Conservation (phyloP, 805 yeast species). For the Torulaspora franciscae region DNA sequence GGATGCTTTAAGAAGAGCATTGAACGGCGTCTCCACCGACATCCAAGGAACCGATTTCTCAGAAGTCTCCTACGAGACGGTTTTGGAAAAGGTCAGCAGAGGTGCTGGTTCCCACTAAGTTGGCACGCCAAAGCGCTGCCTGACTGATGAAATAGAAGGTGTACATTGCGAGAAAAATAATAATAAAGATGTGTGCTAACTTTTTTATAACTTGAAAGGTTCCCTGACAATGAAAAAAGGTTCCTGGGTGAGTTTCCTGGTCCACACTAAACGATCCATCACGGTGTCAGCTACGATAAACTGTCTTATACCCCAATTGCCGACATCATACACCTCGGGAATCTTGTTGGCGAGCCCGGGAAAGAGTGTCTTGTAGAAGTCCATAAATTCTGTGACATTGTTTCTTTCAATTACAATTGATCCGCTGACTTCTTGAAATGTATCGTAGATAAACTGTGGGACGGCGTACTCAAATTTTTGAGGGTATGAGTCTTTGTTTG, state of each 20-base stretch:
- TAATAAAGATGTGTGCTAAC: slow-evolving; percentile 1
- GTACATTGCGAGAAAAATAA: not conserved
- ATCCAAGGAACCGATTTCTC: slow-evolving; percentile 97
- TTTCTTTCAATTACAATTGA: slow-evolving; percentile 42
- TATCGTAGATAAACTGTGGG: slow-evolving; percentile 48
- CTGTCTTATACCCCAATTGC: slow-evolving; percentile 43
- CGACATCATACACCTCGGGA: slow-evolving; percentile 52
- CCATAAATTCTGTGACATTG: slow-evolving; percentile 52
- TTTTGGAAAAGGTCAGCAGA: slow-evolving; percentile 81
- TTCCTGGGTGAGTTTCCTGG: slow-evolving; percentile 36
- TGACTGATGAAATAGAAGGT: not conserved
- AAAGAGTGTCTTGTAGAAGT: slow-evolving; percentile 50
- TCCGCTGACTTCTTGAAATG: slow-evolving; percentile 38
- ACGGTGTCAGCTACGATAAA: slow-evolving; percentile 47
- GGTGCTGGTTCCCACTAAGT: slow-evolving; percentile 62
- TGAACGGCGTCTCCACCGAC: slow-evolving; percentile 91
- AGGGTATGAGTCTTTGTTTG: slow-evolving; percentile 40
- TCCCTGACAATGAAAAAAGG: slow-evolving; percentile 33
- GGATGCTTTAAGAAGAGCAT: slow-evolving; percentile 95
- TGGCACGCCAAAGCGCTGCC: not conserved
- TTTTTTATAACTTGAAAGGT: slow-evolving; percentile 6
- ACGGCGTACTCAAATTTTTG: slow-evolving; percentile 30
- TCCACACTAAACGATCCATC: slow-evolving; percentile 49
- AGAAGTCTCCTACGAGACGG: slow-evolving; percentile 92
- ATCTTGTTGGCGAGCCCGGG: slow-evolving; percentile 45